phyloP scores from a whole-genome alignment of 768 basidiomycete species.

The Botryobasidium botryosum region DNA sequence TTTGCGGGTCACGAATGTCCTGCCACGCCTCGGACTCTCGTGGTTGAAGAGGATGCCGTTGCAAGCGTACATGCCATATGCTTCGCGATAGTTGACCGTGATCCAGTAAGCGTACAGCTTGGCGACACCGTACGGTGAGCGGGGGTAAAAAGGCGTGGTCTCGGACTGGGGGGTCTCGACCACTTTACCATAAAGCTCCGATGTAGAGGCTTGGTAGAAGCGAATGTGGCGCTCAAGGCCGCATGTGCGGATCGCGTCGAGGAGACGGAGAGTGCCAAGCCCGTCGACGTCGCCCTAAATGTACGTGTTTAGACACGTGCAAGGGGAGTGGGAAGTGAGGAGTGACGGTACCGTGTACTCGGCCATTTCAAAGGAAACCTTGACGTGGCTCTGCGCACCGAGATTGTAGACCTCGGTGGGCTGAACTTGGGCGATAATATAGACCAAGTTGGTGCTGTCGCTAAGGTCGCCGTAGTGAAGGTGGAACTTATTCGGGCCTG shows the following conservation, averaged over 20 bases:
- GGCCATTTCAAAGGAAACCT: conserved; percentile 98
- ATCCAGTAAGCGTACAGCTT: conserved; percentile 91
- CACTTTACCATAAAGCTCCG: conserved; percentile 94
- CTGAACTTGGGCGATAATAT: conserved; percentile 86
- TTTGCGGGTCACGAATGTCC: conserved; percentile 94
- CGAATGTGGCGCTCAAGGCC: conserved; percentile 84
- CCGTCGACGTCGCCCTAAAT: conserved; percentile 75
- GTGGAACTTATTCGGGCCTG: conserved; percentile 62
- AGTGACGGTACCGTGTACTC: conserved; percentile 58
- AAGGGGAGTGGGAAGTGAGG: not conserved
- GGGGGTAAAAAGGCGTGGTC: conserved; percentile 96
- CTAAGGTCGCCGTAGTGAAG: conserved; percentile 85
- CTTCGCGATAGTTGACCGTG: conserved; percentile 82
- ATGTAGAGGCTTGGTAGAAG: conserved; percentile 96
- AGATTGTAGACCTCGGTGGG: conserved; percentile 97
- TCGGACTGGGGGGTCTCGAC: conserved; percentile 91
- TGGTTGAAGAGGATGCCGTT: conserved; percentile 98
- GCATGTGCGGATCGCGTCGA: conserved; percentile 91
- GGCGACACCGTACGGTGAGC: conserved; percentile 88
- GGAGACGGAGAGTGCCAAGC: conserved; percentile 83
- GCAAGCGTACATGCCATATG: conserved; percentile 91
- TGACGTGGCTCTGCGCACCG: conserved; percentile 95
- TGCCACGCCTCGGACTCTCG: conserved; percentile 85
- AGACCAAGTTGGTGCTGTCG: conserved; percentile 93
- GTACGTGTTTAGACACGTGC: not conserved